Evolutionary conservation across 78 protist genomes (phyloP).

Genomic region (Salpingoeca rosetta): DNA sequence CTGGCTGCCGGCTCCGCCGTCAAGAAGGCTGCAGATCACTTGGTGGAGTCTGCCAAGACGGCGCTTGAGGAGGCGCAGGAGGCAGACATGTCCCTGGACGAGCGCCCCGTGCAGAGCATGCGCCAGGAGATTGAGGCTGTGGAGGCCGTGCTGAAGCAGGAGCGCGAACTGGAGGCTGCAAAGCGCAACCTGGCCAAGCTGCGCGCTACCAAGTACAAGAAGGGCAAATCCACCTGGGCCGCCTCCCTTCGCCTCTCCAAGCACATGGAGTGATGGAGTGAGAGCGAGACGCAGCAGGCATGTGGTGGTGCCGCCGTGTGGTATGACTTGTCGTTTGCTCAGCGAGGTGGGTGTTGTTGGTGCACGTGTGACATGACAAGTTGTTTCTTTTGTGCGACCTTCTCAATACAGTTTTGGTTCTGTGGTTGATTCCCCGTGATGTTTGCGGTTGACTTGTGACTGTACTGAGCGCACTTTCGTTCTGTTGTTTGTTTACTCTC

Average conservation of each 20-base stretch:
- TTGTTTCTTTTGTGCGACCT: not conserved
- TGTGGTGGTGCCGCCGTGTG: not conserved
- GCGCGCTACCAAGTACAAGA: constrained; percentile 18
- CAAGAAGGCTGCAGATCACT: constrained; percentile 15
- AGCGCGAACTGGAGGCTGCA: constrained; percentile 32
- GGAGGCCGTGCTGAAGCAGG: constrained; percentile 17
- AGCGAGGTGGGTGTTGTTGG: not conserved
- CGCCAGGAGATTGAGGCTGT: constrained; percentile 21
- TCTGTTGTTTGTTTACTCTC: too few species aligned
- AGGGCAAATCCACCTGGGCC: too few species aligned
- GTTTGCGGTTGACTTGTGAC: too few species aligned
- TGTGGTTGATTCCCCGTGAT: too few species aligned
- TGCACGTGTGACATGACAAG: too few species aligned
- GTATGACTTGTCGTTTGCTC: not conserved
- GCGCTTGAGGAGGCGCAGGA: not conserved
- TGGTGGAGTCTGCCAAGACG: constrained; percentile 19
- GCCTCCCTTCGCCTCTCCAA: too few species aligned
- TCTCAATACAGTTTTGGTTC: too few species aligned
- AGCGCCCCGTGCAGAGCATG: constrained; percentile 11
- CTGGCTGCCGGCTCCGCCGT: constrained; percentile 19
- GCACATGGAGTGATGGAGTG: too few species aligned
- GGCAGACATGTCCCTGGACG: not conserved
- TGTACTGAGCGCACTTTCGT: too few species aligned
- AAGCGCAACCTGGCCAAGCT: not conserved
- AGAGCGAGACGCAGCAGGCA: not conserved